Percentiles rank a stretch among this genome's conserved stretches.
These are phyloP conservation scores for Scheffersomyces stipitis DNA, from an alignment of 805 yeast genomes.

Conservation along the genomic window DNA sequence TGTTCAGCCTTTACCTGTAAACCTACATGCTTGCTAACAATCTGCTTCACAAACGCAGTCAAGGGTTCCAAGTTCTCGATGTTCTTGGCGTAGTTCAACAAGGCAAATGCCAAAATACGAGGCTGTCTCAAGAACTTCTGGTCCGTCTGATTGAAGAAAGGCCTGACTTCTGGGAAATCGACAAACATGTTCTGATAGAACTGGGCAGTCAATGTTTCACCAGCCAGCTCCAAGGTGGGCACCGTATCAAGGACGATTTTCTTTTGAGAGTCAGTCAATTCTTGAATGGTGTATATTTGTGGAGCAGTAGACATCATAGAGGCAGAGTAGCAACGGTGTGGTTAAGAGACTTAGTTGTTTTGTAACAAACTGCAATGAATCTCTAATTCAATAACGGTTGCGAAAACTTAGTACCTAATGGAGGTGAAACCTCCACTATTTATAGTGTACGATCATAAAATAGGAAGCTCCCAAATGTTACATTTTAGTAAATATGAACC, in stretches of 20 bases:
- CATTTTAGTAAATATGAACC: no score
- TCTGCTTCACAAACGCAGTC: constrained; percentile 53
- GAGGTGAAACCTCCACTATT: no score
- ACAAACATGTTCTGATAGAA: constrained; percentile 58
- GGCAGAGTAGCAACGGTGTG: no score
- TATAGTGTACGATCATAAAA: no score
- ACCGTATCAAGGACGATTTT: constrained; percentile 44
- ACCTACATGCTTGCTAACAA: constrained; percentile 67
- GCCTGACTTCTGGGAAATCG: constrained; percentile 52
- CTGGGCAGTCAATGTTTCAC: constrained; percentile 51
- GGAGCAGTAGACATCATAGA: constrained; percentile 1
- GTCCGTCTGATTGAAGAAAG: constrained; percentile 61
- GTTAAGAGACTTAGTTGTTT: no score
- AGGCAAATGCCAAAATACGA: constrained; percentile 59
- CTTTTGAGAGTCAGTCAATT: constrained; percentile 31
- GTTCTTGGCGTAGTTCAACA: constrained; percentile 60
- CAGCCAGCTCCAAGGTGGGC: constrained; percentile 56
- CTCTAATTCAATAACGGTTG: no score
- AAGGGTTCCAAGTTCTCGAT: constrained; percentile 59
- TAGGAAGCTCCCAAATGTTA: no score
- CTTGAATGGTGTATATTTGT: constrained; percentile 4
- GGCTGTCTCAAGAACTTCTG: constrained; percentile 61
- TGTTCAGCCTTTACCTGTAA: constrained; percentile 63
- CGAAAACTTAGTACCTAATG: no score
- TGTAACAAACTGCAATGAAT: no score